phyloP scores from a whole-genome alignment of 2,329 filamentous ascomycete genomes.

The Tympanopsis confertula region DNA sequence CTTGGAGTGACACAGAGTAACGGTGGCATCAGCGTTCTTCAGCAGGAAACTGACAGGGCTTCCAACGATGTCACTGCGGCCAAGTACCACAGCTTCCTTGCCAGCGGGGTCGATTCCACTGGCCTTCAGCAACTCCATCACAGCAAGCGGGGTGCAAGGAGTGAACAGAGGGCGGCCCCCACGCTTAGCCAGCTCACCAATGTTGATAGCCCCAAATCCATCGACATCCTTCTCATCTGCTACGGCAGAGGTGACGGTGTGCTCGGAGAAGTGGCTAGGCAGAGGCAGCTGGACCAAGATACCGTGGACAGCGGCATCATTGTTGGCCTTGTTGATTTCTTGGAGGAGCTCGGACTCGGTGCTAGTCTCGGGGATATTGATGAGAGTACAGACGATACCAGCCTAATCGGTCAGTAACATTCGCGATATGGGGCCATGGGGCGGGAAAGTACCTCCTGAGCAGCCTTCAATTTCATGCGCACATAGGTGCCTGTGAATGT shows the following conservation, averaged over 20 bases:
- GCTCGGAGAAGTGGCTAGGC: conserved; percentile 81
- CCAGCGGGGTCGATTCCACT: conserved; percentile 72
- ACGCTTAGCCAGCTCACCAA: conserved; percentile 92
- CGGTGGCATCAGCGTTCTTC: conserved; percentile 90
- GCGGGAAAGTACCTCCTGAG: conserved; percentile 59
- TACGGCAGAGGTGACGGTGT: conserved; percentile 79
- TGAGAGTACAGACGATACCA: conserved; percentile 76
- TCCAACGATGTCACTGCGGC: conserved; percentile 92
- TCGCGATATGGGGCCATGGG: conserved; percentile 5
- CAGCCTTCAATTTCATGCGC: conserved; percentile 98
- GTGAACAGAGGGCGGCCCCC: conserved; percentile 81
- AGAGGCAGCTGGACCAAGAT: conserved; percentile 90
- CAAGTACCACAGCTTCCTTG: conserved; percentile 89
- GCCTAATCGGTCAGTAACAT: conserved; percentile 40
- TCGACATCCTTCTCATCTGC: conserved; percentile 94
- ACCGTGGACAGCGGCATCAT: conserved; percentile 75
- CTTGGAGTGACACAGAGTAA: conserved; percentile 89
- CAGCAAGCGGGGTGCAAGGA: conserved; percentile 92
- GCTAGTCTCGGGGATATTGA: conserved; percentile 72
- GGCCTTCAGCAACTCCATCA: conserved; percentile 83
- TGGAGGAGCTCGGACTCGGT: conserved; percentile 78
- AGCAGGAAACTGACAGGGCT: conserved; percentile 92
- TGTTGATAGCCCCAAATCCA: conserved; percentile 87
- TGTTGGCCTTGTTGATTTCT: conserved; percentile 71
- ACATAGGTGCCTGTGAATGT: conserved; percentile 75